Base-by-base conservation (phyloP, 2,329 filamentous ascomycete genomes). In the Cladosporium sp. region DNA sequence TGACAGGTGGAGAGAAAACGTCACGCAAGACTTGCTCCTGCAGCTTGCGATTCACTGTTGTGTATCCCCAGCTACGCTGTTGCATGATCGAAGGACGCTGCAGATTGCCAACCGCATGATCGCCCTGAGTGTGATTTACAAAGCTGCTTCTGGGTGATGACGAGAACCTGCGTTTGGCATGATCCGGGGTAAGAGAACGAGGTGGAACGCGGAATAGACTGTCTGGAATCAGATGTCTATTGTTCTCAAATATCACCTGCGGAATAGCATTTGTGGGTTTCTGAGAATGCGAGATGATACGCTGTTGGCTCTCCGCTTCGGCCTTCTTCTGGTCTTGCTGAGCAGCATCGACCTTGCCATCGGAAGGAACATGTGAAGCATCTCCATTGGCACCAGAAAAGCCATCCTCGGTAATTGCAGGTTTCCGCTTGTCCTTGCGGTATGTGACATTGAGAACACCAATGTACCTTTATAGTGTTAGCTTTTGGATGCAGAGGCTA, bases 381-480 rank as follows among this genome's bases (percentile, higher is more conserved):
- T 51, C 13, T 15, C 42, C 47, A 40, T 42, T 47, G 18, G 30
- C 30, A 37, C 27, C 42, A 15, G 29, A 27, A 9, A 18, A 20
- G 24, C 51, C 42, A 30, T 43, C 43, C 39, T 48, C 45, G n/a
- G 37, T n/a, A 12, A 40, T 36, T 13, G 38, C 47, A 18, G 68
- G 66, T 63, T 77, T 80, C 54, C 73, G 71, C 47, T 75, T 83
- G 50, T 89, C 88, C 66, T 95, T 96, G 44, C 90, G 89, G 66
- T 95, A 96, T 0, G 90, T 96, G 17, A 96, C 92, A 68, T 96
- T 97, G 44, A 99, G 73, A 37, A 99, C 93, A 56, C 93, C 93
- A 62, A 99, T 97, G 62, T 99, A 97, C 65, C 89, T 95, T 68
- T 47, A 53, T 4, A 9, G 17, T n/a, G 41, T 42, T 5, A 42